Base-by-base conservation (phyloP, 257 asterid species). In the Solanum rostratum region DNA sequence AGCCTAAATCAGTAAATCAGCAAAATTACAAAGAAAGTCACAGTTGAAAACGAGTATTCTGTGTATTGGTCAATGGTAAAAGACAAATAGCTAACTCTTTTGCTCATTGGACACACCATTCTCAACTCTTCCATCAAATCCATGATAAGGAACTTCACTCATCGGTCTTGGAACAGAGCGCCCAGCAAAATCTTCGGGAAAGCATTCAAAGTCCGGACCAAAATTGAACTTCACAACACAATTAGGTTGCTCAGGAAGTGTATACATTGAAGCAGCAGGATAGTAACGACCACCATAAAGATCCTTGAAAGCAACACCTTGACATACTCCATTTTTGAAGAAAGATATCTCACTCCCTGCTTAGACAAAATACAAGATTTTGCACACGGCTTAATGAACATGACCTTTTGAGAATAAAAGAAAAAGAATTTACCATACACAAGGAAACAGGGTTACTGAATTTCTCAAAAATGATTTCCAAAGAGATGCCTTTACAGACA, bases 211-310 rank as follows among this genome's bases (percentile, higher is more conserved):
- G 84, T 95, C 92, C n/a, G 99, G 99, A 53, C 99, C 99, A 41
- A 97, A 97, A 89, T 95, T 97, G 94, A 95, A 97, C 90, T 90
- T 93, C 81, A 97, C 98, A 57, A 89, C 89, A 86, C 99, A 97
- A 85, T 92, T 91, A 45, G 98, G 96, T 85, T 95, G 98, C 89
- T 94, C 91, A 0, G 99, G 99, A 84, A 97, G 97, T 27, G 99
- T 97, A 89, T 92, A 97, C 97, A 97, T 94, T 46, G 98, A 97
- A 84, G 99, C 99, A 33, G 98, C 99, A 20, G 99, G 98, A 83
- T 87, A 94, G 90, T 97, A 97, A 59, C 94, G 95, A 63, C 98
- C 99, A 83, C 99, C 99, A 49, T 84, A 90, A 71, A 97, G 92
- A 89, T 95, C 93, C 79, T 74, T 89, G 87, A 93, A 97, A 84